Conservation (phyloP, 139 green algal species). For the Pleodorina starrii region DNA sequence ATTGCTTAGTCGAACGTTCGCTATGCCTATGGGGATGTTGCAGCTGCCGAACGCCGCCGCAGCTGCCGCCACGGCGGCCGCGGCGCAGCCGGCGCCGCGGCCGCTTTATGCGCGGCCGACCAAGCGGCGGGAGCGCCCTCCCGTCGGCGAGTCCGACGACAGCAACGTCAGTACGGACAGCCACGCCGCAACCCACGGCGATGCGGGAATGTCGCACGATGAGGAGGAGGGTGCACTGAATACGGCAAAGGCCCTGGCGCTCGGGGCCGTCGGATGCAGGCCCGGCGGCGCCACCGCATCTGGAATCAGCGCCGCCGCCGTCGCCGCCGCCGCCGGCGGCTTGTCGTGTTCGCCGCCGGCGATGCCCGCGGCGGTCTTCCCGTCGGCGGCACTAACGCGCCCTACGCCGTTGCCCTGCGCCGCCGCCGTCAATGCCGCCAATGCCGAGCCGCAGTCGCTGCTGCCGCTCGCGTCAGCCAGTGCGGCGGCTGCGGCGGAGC, state of each 20-base stretch:
- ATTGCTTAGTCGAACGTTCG: background rate
- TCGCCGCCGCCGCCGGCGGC: too few species aligned
- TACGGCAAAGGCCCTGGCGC: too few species aligned
- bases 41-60: background rate
- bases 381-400: background rate
- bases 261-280: too few species aligned
- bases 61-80: background rate
- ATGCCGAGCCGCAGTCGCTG: background rate
- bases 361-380: background rate
- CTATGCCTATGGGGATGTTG: background rate
- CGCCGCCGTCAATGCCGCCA: background rate
- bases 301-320: too few species aligned
- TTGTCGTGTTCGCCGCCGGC: slow-evolving; percentile 18
- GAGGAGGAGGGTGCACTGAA: slow-evolving; percentile 45
- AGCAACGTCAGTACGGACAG: slow-evolving; percentile 25
- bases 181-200: background rate
- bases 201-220: background rate
- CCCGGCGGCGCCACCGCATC: too few species aligned
- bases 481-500: too few species aligned
- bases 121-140: slow-evolving; percentile 27
- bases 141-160: slow-evolving; percentile 18
- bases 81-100: background rate
- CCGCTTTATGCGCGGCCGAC: slow-evolving; percentile 1
- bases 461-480: background rate
- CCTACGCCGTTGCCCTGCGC: background rate